These are phyloP conservation scores for Leishmania gerbilli DNA, from an alignment of 208 protist species.

Conservation along the genomic window DNA sequence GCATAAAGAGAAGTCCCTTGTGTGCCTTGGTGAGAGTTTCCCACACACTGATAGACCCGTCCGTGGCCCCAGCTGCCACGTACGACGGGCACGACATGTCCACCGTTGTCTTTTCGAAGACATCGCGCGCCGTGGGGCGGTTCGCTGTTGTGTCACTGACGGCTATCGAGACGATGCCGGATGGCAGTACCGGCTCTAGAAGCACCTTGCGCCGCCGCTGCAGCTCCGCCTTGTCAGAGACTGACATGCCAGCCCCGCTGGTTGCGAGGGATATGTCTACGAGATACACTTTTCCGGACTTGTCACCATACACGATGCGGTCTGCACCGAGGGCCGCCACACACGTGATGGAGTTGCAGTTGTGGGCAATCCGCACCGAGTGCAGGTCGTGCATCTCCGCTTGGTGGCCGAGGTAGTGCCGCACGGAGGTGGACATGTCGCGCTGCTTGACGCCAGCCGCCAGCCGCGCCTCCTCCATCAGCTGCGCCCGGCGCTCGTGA, in stretches of 20 bases:
- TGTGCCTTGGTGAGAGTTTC: slow-evolving; percentile 60
- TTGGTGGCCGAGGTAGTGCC: slow-evolving; percentile 36
- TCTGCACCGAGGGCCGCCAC: slow-evolving; percentile 66
- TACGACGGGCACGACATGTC: slow-evolving; percentile 81
- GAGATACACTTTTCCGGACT: slow-evolving; percentile 82
- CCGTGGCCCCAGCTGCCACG: slow-evolving; percentile 71
- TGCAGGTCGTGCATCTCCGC: slow-evolving; percentile 21
- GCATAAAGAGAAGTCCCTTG: slow-evolving; percentile 84
- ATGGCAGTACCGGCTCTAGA: slow-evolving; percentile 61
- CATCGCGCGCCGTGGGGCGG: slow-evolving; percentile 57
- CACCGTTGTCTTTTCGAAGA: slow-evolving; percentile 85
- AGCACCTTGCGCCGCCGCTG: slow-evolving; percentile 50
- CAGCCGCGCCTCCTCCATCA: slow-evolving; percentile 83
- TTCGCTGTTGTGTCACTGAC: slow-evolving; percentile 77
- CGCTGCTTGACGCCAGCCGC: slow-evolving; percentile 76
- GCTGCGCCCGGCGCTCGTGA: slow-evolving; percentile 64
- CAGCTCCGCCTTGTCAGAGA: slow-evolving; percentile 14
- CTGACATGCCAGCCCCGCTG: slow-evolving; percentile 11
- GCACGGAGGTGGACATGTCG: slow-evolving; percentile 49
- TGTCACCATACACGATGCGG: slow-evolving; percentile 82
- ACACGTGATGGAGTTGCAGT: slow-evolving; percentile 87
- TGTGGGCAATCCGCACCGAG: slow-evolving; percentile 72
- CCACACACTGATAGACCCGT: slow-evolving; percentile 87
- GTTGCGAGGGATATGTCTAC: slow-evolving; percentile 41
- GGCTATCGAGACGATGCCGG: slow-evolving; percentile 72